Evolutionary conservation across 495 filamentous ascomycete genomes (phyloP).

Genomic region (Neurospora pannonica): DNA sequence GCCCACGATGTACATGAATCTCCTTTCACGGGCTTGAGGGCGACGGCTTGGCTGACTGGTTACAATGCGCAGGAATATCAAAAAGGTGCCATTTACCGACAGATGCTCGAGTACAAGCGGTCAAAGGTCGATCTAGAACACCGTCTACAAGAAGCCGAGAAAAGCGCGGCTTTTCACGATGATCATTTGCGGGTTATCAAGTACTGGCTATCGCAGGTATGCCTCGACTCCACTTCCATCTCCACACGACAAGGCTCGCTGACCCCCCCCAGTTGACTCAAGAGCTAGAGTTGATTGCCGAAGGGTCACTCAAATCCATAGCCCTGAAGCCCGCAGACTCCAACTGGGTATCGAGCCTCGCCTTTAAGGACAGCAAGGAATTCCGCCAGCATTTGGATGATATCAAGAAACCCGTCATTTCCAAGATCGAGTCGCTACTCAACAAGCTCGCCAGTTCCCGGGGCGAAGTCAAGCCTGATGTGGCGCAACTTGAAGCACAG

Average conservation of each 20-base stretch:
- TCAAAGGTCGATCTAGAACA: slow-evolving; percentile 70
- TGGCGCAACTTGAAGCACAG: slow-evolving; percentile 61
- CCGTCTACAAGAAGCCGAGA: slow-evolving; percentile 64
- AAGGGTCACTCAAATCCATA: slow-evolving; percentile 36
- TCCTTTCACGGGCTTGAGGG: slow-evolving; percentile 11
- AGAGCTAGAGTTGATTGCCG: slow-evolving; percentile 65
- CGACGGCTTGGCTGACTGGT: slow-evolving; percentile 24
- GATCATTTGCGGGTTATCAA: slow-evolving; percentile 86
- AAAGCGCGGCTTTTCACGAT: slow-evolving; percentile 69
- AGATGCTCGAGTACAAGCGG: slow-evolving; percentile 95
- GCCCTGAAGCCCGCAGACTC: slow-evolving; percentile 29
- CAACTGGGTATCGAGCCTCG: slow-evolving; percentile 49
- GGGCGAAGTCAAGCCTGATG: slow-evolving; percentile 48
- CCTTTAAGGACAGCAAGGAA: slow-evolving; percentile 55
- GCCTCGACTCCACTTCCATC: slow-evolving; percentile 20
- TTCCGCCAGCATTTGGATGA: slow-evolving; percentile 71
- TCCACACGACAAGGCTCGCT: slow-evolving; percentile 17
- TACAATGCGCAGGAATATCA: slow-evolving; percentile 62
- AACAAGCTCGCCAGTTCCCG: slow-evolving; percentile 28
- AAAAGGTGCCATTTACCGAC: slow-evolving; percentile 94
- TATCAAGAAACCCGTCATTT: slow-evolving; percentile 39
- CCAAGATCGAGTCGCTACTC: slow-evolving; percentile 33
- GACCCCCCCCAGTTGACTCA: slow-evolving; percentile 60
- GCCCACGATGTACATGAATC: slow-evolving; percentile 19
- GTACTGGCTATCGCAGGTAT: slow-evolving; percentile 85